Evolutionary conservation across 768 basidiomycete genomes (phyloP).

Genomic region (Lactarius vividus): DNA sequence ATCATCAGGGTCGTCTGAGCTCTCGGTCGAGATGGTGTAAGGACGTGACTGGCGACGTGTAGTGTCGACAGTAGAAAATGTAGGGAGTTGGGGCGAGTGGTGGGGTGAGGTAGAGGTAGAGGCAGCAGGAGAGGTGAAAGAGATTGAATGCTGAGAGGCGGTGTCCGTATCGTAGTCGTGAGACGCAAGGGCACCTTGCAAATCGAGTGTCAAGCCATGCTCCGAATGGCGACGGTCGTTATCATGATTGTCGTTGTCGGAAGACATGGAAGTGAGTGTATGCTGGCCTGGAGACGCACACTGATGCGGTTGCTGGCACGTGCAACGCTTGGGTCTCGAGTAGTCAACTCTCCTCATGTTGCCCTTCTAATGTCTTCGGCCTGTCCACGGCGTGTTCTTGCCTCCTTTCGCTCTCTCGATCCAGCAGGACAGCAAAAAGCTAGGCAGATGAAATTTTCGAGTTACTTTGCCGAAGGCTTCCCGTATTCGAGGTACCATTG

Average conservation of each 20-base stretch:
- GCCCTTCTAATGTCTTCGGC: conserved; percentile 16
- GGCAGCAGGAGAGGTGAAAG: conserved; percentile 60
- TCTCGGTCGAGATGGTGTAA: conserved; percentile 37
- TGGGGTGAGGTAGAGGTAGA: conserved; percentile 59
- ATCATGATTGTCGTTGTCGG: conserved; percentile 23
- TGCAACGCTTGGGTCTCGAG: background rate
- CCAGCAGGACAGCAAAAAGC: conserved; percentile 8
- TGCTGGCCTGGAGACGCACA: background rate
- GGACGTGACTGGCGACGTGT: conserved; percentile 43
- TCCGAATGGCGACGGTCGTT: background rate
- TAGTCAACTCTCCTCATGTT: conserved; percentile 11
- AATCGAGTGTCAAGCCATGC: conserved; percentile 7
- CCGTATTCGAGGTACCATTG: conserved; percentile 19
- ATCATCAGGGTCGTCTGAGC: conserved; percentile 21
- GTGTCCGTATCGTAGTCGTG: conserved; percentile 67
- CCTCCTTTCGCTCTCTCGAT: conserved; percentile 4
- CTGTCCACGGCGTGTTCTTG: conserved; percentile 4
- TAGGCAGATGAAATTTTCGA: conserved; percentile 12
- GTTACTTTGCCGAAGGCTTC: conserved; percentile 14
- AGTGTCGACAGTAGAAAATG: conserved; percentile 14
- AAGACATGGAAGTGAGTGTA: conserved; percentile 12
- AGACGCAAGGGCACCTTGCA: conserved; percentile 30
- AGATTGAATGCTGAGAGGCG: conserved; percentile 74
- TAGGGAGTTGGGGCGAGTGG: conserved; percentile 34
- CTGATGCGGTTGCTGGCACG: background rate